Base-by-base conservation (phyloP, 139 green algal species). In the Pycnococcus provasolii region DNA sequence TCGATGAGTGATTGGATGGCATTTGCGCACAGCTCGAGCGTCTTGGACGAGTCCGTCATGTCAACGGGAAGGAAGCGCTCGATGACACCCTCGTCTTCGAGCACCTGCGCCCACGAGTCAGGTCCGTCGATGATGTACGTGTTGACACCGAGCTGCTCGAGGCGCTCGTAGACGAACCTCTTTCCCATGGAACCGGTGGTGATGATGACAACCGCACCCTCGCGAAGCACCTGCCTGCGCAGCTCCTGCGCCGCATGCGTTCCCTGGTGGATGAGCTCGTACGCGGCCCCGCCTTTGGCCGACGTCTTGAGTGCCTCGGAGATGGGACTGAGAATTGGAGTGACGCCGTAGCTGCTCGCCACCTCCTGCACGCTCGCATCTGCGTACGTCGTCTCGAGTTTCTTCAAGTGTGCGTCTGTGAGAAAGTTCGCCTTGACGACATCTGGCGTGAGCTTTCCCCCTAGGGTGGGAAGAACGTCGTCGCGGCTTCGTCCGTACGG, bases 121-220 rank as follows among this genome's bases (percentile, higher is more conserved):
- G 86, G 87, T 3, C 84, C 87, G 66, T 94, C 89, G 50, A 95
- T 74, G 26, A 95, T 78, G 39, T 94, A 78, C 44, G 45, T 67
- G 11, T 83, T 70, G 40, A 95, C 73, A 37, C 89, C 89, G 44
- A 95, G 81, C 77, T 91, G 78, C 69, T 89, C 84, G 52, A 81
- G 80, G 64, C 82, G 82, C 78, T 96, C 88, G 69, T 92, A 95
- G 43, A 96, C 89, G 80, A 96, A 96, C 53, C 86, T 82, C 77
- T 93, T 89, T 60, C 81, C 84, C 13, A 71, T 83, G 81, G 88
- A 90, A 58, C 87, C 87, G 4, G 87, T 86, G 1, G 86, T 91
- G 15, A 95, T 80, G 57, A 92, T 91, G 42, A 91, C 86, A 4
- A 95, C 72, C 1, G 94, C 85, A 9, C 15, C 41, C 15, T 26